A percentile compares a stretch with the other conserved stretches of the same genome.
Conservation (phyloP, 306 rosid genomes). For the Purshia tridentata region DNA sequence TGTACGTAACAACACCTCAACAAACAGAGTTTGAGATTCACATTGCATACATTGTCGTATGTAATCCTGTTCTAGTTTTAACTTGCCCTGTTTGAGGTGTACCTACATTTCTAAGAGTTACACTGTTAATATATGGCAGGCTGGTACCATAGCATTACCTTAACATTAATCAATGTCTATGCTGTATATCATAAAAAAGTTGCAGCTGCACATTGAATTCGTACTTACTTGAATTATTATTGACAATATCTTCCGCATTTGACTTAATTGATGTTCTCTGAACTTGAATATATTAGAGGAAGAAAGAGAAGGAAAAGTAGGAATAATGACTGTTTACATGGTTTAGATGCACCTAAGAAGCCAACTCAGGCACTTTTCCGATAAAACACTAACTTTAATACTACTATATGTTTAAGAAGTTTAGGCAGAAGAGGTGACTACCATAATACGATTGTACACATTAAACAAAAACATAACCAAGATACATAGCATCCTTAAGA, state of each 20-base stretch:
- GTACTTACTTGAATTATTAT: too few species aligned
- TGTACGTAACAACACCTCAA: constrained; percentile 2
- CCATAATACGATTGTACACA: constrained; percentile 1
- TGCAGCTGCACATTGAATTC: not conserved
- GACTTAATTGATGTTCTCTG: not conserved
- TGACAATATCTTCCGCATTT: not conserved
- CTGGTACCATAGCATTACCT: not conserved
- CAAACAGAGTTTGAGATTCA: too few species aligned
- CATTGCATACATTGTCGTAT: too few species aligned
- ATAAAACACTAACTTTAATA: not conserved
- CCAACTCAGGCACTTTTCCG: not conserved
- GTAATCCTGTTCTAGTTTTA: not conserved
- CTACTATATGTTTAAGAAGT: not conserved
- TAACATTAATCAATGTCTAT: not conserved
- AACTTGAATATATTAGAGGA: not conserved
- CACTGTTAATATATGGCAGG: too few species aligned
- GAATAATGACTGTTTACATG: not conserved
- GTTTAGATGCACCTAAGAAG: not conserved
- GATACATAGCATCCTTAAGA: not conserved
- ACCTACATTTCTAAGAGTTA: too few species aligned
- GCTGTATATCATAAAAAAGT: not conserved
- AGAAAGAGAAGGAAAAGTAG: not conserved
- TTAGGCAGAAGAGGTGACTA: constrained; percentile 5
- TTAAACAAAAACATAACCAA: constrained; percentile 1
- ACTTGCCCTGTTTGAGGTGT: not conserved